Evolutionary conservation across 495 filamentous ascomycete species (phyloP), one percentile per base, ranked within the genome.

Genomic region (Symbiotaphrina buchneri): DNA sequence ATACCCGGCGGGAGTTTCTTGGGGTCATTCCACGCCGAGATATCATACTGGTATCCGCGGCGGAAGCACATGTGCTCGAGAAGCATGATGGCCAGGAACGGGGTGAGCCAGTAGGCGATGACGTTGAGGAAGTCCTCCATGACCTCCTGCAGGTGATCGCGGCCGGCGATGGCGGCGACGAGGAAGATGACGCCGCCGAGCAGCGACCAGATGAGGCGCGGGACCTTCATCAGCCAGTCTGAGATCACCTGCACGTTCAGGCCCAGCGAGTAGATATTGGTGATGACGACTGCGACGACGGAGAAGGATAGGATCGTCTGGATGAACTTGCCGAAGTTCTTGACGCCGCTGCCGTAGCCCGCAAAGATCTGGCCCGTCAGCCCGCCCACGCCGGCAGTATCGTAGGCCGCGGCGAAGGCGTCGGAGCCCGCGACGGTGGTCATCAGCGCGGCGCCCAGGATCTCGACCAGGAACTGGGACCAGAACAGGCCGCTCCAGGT

Each of bases 381-480:
- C 30, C 63, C 59, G 16, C 71, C 71, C n/a, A 75, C 55, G 10
- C 68, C 68, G 21, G 53, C 37, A 10, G 55, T 51, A 1, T 57
- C 44, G 37, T 68, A 71, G 7, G 71, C 67, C 3, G 41, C 49
- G 1, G 46, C 39, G 60, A 66, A 76, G 3, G 42, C 39, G 0
- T 56, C 39, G 36, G 63, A 61, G 23, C 54, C 52, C 1, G 55
- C 41, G 4, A 72, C 51, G 5, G 70, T 68, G 1, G 63, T 68
- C 3, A 58, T 72, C 0, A 84, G 58, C 3, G 76, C 77, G 10
- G 71, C 58, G 24, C 69, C 69, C 3, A 62, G 46, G 15, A 63
- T 27, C 51, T 65, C 65, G 21, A 10, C 46, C 62, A 37, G 61
- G 53, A 8, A 63, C 38, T 38, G 61, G 58, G 32, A 63, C 49